phyloP scores from a whole-genome alignment of 78 protist species.

The Dictyostelium capitatum region DNA sequence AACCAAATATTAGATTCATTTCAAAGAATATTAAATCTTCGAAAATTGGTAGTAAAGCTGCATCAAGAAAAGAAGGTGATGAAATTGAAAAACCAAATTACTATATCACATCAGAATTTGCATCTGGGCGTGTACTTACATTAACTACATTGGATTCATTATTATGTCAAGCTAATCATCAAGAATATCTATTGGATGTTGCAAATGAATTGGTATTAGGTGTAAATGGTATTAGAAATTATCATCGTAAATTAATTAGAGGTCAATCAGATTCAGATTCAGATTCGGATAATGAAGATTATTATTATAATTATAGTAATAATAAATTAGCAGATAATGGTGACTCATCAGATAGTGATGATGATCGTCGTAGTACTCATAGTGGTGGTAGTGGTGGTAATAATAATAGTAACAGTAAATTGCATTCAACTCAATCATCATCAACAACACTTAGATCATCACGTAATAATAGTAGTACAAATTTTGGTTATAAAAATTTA shows the following conservation, averaged over 20 bases:
- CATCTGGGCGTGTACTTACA: conserved; percentile 52
- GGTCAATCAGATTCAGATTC: neutral
- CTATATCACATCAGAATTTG: conserved; percentile 72
- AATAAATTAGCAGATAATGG: neutral
- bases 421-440: neutral
- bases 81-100: conserved; percentile 76
- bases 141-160: conserved; percentile 58
- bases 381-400: no score
- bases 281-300: neutral
- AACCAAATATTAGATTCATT: conserved; percentile 76
- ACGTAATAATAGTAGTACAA: conserved; percentile 17
- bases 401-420: neutral
- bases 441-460: neutral
- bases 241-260: conserved; percentile 39
- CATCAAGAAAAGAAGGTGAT: conserved; percentile 20
- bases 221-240: conserved; percentile 72
- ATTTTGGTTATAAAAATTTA: neutral
- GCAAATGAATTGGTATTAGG: conserved; percentile 68
- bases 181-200: conserved; percentile 62
- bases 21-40: conserved; percentile 36
- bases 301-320: neutral
- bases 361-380: neutral
- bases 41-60: neutral
- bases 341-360: neutral
- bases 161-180: conserved; percentile 66